Conservation (phyloP, 164 flowering plant genomes). For the Annona cherimola region DNA sequence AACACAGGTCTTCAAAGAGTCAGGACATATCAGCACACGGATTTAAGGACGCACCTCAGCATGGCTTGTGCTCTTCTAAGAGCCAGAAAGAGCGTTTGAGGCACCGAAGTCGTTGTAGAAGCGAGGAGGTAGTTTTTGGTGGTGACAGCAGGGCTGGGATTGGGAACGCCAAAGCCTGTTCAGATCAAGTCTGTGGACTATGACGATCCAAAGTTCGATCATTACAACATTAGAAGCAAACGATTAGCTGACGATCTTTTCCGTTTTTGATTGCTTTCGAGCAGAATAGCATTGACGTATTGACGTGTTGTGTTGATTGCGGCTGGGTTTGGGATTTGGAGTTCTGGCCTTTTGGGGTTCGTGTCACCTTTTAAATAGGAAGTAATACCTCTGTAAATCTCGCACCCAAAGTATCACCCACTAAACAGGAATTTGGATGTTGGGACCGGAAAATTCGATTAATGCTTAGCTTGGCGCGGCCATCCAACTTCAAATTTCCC, state of each 20-base stretch:
- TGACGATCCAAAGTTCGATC: constrained; percentile 55
- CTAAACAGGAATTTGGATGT: too few relatives aligned
- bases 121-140: constrained; percentile 49
- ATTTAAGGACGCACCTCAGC: constrained; percentile 48
- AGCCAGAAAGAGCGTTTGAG: constrained; percentile 69
- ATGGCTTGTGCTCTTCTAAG: constrained; percentile 39
- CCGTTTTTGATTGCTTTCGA: constrained; percentile 28
- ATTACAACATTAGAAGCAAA: constrained; percentile 60
- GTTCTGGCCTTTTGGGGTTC: too few relatives aligned
- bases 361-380: too few relatives aligned
- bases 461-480: too few relatives aligned
- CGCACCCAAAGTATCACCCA: too few relatives aligned
- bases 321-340: too few relatives aligned
- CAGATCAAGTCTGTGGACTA: constrained; percentile 56
- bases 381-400: too few relatives aligned
- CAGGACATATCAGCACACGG: constrained; percentile 73
- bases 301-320: neutral
- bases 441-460: too few relatives aligned
- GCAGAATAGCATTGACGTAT: neutral
- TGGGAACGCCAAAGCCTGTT: constrained; percentile 44
- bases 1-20: constrained; percentile 68
- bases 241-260: constrained; percentile 37
- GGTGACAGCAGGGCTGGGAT: constrained; percentile 10
- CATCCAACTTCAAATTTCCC: too few relatives aligned
- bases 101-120: constrained; percentile 66